Evolutionary conservation across 495 filamentous ascomycete species (phyloP).

Genomic region (Tuber borchii): DNA sequence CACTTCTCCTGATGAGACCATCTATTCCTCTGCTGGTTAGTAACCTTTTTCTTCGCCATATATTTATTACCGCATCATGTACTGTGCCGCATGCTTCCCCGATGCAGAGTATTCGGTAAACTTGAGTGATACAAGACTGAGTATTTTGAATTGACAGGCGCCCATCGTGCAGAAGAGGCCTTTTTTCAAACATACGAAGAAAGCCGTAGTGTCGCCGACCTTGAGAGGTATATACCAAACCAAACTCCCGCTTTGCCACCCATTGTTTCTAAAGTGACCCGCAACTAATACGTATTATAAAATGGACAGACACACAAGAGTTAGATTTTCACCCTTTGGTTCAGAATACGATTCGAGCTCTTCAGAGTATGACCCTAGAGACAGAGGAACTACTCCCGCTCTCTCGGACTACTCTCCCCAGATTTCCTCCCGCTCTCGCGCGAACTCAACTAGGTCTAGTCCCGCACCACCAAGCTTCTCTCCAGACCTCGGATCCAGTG

Average conservation of each 20-base stretch:
- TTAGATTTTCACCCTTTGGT: slow-evolving; percentile 36
- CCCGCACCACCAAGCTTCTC: slow-evolving; percentile 30
- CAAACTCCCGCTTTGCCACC: not conserved
- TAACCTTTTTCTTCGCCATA: not conserved
- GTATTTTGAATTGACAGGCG: slow-evolving; percentile 19
- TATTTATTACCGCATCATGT: not conserved
- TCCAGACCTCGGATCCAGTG: slow-evolving; percentile 23
- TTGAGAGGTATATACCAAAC: slow-evolving; percentile 28
- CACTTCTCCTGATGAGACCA: slow-evolving; percentile 24
- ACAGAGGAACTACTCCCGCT: slow-evolving; percentile 25
- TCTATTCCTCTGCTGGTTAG: slow-evolving; percentile 32
- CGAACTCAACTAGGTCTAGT: slow-evolving; percentile 39
- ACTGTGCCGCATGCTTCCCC: not conserved
- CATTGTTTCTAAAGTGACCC: not conserved
- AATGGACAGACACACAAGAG: slow-evolving; percentile 22
- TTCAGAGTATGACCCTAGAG: slow-evolving; percentile 30
- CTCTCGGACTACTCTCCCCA: slow-evolving; percentile 40
- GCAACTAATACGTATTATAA: slow-evolving; percentile 16
- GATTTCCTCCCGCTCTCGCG: slow-evolving; percentile 25
- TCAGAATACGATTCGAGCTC: slow-evolving; percentile 41
- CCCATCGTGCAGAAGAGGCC: slow-evolving; percentile 30
- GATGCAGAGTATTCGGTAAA: not conserved
- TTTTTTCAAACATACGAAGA: slow-evolving; percentile 39
- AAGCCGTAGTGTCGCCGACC: slow-evolving; percentile 23
- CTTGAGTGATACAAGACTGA: not conserved